Conservation (phyloP, 2,329 filamentous ascomycete species). For the Tolypocladium ophioglossoides region DNA sequence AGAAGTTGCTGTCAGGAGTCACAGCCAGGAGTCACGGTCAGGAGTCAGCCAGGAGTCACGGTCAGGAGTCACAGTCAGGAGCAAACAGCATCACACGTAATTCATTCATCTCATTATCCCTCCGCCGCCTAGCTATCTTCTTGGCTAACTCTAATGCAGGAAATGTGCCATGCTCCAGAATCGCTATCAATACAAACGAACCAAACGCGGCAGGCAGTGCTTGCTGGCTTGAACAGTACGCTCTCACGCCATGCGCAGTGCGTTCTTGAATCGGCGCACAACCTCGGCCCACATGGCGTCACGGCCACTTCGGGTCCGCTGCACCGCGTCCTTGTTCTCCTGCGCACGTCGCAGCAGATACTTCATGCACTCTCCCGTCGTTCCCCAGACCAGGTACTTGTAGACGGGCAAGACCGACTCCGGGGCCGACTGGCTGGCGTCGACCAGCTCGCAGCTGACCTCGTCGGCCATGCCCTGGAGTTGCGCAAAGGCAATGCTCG, state of each 20-base stretch:
- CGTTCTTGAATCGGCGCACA: conserved; percentile 38
- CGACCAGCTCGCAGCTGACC: conserved; percentile 56
- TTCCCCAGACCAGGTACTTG: conserved; percentile 62
- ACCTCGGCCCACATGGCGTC: conserved; percentile 55
- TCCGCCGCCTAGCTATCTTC: neutral
- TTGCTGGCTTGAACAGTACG: neutral
- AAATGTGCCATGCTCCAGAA: neutral
- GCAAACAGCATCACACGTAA: neutral
- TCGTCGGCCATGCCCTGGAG: conserved; percentile 96
- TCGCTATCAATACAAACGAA: neutral
- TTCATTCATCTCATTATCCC: neutral
- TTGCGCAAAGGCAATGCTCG: conserved; percentile 45
- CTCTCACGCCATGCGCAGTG: conserved; percentile 25
- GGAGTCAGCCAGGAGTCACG: too few relatives aligned
- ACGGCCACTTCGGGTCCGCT: conserved; percentile 49
- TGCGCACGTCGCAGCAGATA: conserved; percentile 55
- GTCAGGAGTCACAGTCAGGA: too few relatives aligned
- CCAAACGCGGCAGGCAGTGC: neutral
- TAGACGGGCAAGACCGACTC: conserved; percentile 44
- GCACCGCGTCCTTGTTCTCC: conserved; percentile 63
- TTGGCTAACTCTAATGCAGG: neutral
- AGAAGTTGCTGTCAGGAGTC: neutral
- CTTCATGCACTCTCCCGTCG: conserved; percentile 73
- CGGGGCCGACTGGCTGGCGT: conserved; percentile 20
- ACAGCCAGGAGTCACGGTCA: neutral